phyloP scores from a whole-genome alignment of 2,329 filamentous ascomycete genomes.

The Thelonectria rubi region DNA sequence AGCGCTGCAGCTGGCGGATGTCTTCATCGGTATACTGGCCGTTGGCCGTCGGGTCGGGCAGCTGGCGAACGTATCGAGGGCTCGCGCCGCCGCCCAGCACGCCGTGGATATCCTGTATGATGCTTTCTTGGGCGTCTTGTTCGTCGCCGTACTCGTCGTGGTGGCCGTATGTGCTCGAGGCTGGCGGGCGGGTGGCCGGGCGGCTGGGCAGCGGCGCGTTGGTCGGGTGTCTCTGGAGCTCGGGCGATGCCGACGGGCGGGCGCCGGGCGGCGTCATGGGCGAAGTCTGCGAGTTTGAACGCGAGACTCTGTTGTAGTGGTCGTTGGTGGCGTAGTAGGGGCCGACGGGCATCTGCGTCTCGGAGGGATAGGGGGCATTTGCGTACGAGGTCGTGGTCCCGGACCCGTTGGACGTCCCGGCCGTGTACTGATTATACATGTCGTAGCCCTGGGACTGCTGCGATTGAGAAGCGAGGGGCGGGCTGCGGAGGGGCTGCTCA shows the following conservation, averaged over 20 bases:
- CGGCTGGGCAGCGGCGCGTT: conserved; percentile 67
- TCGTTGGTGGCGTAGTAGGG: conserved; percentile 60
- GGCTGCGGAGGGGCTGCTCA: conserved; percentile 53
- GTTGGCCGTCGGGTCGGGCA: conserved; percentile 52
- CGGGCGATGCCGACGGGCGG: conserved; percentile 53
- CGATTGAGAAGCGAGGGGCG: conserved; percentile 44
- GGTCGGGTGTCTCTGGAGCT: conserved; percentile 66
- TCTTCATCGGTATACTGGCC: conserved; percentile 59
- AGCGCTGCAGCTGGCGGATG: conserved; percentile 57
- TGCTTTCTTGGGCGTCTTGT: conserved; percentile 58
- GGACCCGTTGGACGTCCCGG: conserved; percentile 52
- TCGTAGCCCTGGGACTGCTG: conserved; percentile 49
- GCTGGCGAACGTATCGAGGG: conserved; percentile 47
- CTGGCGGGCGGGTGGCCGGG: conserved; percentile 57
- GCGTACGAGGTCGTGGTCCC: conserved; percentile 49
- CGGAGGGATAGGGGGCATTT: conserved; percentile 58
- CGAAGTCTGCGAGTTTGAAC: conserved; percentile 62
- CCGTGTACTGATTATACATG: conserved; percentile 48
- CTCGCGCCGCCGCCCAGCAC: conserved; percentile 55
- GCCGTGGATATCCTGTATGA: conserved; percentile 67
- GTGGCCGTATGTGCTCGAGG: conserved; percentile 52
- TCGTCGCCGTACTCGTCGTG: conserved; percentile 49
- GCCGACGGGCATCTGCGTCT: conserved; percentile 62
- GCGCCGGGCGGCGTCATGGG: conserved; percentile 56
- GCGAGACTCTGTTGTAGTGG: conserved; percentile 54